Evolutionary conservation across 2,329 filamentous ascomycete genomes (phyloP).

Genomic region (Fusarium camptoceras): DNA sequence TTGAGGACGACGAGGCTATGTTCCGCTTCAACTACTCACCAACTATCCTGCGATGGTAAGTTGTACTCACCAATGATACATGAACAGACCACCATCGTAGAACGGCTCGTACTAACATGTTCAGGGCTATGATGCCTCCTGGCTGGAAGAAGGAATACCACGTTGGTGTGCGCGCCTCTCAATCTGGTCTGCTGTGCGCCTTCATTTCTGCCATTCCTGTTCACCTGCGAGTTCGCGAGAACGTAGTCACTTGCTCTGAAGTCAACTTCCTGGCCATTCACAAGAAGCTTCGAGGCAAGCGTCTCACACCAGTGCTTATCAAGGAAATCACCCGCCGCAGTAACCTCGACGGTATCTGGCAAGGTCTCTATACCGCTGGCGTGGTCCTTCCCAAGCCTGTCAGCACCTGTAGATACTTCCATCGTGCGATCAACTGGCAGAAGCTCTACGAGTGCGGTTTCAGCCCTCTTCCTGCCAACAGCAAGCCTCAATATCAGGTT

Average conservation of each 20-base stretch:
- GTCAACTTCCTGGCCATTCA: slow-evolving; percentile 99
- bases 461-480: slow-evolving; percentile 84
- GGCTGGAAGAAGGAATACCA: slow-evolving; percentile 97
- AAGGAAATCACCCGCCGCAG: slow-evolving; percentile 96
- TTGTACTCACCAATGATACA: slow-evolving; percentile 7
- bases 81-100: background rate
- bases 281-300: slow-evolving; percentile 95
- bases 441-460: slow-evolving; percentile 97
- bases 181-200: slow-evolving; percentile 88
- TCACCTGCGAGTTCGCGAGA: slow-evolving; percentile 81
- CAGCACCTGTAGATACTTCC: slow-evolving; percentile 94
- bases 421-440: slow-evolving; percentile 93
- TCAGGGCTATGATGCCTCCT: slow-evolving; percentile 90
- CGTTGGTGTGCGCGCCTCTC: slow-evolving; percentile 86
- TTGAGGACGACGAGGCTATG: slow-evolving; percentile 96
- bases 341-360: slow-evolving; percentile 87
- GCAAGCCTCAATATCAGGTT: slow-evolving; percentile 87
- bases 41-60: slow-evolving; percentile 88
- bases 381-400: slow-evolving; percentile 91
- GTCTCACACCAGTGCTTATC: slow-evolving; percentile 92
- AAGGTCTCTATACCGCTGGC: slow-evolving; percentile 95
- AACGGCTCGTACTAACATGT: slow-evolving; percentile 15
- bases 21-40: slow-evolving; percentile 97
- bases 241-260: slow-evolving; percentile 82
- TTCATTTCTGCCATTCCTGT: slow-evolving; percentile 96